Evolutionary conservation across 257 asterid species (phyloP), one percentile per base, ranked within the genome.

Genomic region (Solanum rostratum): DNA sequence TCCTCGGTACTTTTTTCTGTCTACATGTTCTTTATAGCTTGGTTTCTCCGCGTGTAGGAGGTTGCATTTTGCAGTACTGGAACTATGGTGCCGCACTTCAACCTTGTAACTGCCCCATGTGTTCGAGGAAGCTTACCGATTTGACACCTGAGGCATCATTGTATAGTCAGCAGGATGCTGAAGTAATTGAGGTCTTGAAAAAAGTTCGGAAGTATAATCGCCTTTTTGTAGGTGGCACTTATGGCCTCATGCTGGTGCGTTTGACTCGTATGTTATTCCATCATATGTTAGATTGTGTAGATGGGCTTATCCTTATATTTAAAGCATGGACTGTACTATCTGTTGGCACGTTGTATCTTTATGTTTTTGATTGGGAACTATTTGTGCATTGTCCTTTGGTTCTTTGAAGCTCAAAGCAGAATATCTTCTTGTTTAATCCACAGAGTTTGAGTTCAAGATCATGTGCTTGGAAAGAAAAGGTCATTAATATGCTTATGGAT

Each of bases 101-200:
- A 84, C 97, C 97, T 53, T 95, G 98, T 89, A 92, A 84, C 87
- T 95, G 98, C 86, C 98, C 98, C 73, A 93, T 95, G 97, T 95
- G 98, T 91, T 91, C 89, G 14, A 88, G 85, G 87, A 84, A 65
- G 87, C 93, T 95, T 84, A 89, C 91, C 46, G 87, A 82, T 39
- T 87, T 93, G 94, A 91, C 88, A 76, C 97, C 97, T 0, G 92
- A 92, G 88, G 93, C 92, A 22, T 91, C 97, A 45, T 87, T 93
- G 88, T 52, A 57, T 87, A 76, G 78, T 33, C 88, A 84, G 84
- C 87, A 73, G 59, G 93, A 89, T 84, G 85, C 33, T 18, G 94
- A 92, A 79, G 91, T 87, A 45, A 79, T 84, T 84, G 89, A 90
- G 87, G 87, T 94, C 68, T 84, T 94, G 85, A 84, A 63, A 87